Evolutionary conservation across 306 rosid genomes (phyloP).

Genomic region (Vicia sativa): DNA sequence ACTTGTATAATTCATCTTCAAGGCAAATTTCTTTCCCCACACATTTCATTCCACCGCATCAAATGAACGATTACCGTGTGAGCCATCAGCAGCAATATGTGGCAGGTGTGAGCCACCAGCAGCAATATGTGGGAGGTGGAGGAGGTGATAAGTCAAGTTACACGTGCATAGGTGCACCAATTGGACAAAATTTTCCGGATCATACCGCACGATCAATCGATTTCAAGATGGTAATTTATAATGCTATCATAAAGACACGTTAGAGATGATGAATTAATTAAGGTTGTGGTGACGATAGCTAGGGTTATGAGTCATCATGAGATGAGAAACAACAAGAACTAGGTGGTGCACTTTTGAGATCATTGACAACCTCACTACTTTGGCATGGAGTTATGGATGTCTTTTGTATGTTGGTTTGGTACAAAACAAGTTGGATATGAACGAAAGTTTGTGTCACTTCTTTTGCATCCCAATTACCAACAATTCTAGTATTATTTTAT

Average conservation of each 20-base stretch:
- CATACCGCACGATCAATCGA: constrained; percentile 65
- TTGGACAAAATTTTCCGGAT: constrained; percentile 45
- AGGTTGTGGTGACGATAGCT: not conserved
- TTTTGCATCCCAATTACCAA: not conserved
- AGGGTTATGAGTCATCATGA: constrained; percentile 41
- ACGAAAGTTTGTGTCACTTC: constrained; percentile 54
- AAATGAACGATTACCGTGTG: constrained; percentile 58
- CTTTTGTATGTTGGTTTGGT: constrained; percentile 38
- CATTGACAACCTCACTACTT: constrained; percentile 72
- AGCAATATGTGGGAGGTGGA: too few species aligned
- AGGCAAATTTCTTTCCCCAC: constrained; percentile 51
- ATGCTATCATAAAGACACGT: constrained; percentile 49
- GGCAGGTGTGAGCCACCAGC: too few species aligned
- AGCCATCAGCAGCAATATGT: constrained; percentile 48
- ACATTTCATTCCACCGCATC: constrained; percentile 48
- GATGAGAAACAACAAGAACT: constrained; percentile 41
- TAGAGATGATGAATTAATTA: constrained; percentile 31
- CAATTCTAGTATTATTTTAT: not conserved
- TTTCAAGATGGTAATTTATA: constrained; percentile 74
- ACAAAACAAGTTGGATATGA: constrained; percentile 62
- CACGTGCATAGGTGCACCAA: constrained; percentile 88
- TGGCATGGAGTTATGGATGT: constrained; percentile 60
- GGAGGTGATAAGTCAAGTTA: constrained; percentile 35
- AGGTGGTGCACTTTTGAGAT: constrained; percentile 65
- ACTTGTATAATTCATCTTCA: constrained; percentile 59